Conservation (phyloP, 106 monocot species). For the Allium sativum region DNA sequence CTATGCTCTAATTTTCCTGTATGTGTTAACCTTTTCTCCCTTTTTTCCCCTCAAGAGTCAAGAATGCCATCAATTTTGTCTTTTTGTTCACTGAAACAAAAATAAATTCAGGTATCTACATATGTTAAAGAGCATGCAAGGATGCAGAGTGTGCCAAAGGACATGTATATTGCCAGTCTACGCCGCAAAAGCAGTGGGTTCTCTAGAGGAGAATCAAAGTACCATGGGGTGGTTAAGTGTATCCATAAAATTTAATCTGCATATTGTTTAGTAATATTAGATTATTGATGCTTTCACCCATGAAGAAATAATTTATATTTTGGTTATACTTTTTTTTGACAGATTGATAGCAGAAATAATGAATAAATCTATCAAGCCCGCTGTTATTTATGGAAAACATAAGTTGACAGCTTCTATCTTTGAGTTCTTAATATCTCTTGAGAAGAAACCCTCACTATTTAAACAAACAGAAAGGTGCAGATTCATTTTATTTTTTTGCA, state of each 20-base stretch:
- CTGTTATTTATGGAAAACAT: too few species aligned
- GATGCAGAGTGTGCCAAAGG: constrained; percentile 7
- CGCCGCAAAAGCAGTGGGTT: constrained; percentile 62
- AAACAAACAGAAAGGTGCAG: too few species aligned
- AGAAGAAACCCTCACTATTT: too few species aligned
- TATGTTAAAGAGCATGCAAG: constrained; percentile 3
- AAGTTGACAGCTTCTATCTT: too few species aligned
- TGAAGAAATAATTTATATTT: too few species aligned
- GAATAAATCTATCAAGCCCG: too few species aligned
- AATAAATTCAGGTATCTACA: background rate
- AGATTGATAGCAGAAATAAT: too few species aligned
- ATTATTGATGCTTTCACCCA: background rate
- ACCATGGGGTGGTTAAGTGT: constrained; percentile 61
- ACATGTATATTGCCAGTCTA: constrained; percentile 18
- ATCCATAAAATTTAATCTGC: background rate
- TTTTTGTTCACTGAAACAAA: background rate
- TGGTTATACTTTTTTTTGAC: too few species aligned
- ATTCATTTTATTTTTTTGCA: too few species aligned
- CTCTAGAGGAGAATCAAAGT: constrained; percentile 64
- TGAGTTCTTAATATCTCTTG: too few species aligned
- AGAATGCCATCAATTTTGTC: background rate
- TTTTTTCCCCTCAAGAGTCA: background rate
- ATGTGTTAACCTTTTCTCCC: background rate
- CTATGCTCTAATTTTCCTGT: constrained; percentile 66
- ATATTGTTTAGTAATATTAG: background rate